phyloP scores from a whole-genome alignment of 768 basidiomycete genomes.

The Amyloporia xantha region DNA sequence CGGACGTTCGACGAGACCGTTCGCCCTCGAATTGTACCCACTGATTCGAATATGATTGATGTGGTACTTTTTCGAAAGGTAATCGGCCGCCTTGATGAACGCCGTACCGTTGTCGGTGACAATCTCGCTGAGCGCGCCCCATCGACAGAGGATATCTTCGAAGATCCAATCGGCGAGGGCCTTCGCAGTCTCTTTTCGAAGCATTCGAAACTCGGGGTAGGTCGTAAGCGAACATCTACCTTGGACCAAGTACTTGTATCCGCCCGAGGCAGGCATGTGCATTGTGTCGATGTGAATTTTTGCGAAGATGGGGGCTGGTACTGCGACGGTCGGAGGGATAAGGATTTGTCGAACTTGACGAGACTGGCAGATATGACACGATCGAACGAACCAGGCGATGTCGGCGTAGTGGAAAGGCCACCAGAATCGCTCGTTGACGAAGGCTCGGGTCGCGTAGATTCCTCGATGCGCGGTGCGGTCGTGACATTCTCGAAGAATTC shows the following conservation, averaged over 20 bases:
- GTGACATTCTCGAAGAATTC: conserved; percentile 10
- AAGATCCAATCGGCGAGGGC: conserved; percentile 28
- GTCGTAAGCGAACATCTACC: conserved; percentile 28
- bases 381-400: conserved; percentile 17
- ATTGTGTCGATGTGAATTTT: conserved; percentile 37
- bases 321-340: conserved; percentile 18
- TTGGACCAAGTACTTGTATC: conserved; percentile 32
- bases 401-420: conserved; percentile 19
- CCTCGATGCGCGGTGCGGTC: conserved; percentile 18
- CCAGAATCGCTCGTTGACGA: conserved; percentile 21
- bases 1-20: conserved; percentile 16
- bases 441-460: conserved; percentile 1
- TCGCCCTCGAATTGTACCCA: conserved; percentile 21
- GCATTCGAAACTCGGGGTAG: conserved; percentile 21
- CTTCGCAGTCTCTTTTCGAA: conserved; percentile 23
- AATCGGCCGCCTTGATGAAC: conserved; percentile 20
- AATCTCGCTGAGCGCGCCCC: conserved; percentile 32
- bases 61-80: conserved; percentile 21
- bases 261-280: conserved; percentile 29
- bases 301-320: conserved; percentile 21
- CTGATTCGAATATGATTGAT: conserved; percentile 31
- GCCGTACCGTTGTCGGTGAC: conserved; percentile 37
- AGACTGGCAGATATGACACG: conserved; percentile 35
- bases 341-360: conserved; percentile 18
- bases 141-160: conserved; percentile 31